Conservation (phyloP, 2,329 filamentous ascomycete species). For the Penicillium sp. region DNA sequence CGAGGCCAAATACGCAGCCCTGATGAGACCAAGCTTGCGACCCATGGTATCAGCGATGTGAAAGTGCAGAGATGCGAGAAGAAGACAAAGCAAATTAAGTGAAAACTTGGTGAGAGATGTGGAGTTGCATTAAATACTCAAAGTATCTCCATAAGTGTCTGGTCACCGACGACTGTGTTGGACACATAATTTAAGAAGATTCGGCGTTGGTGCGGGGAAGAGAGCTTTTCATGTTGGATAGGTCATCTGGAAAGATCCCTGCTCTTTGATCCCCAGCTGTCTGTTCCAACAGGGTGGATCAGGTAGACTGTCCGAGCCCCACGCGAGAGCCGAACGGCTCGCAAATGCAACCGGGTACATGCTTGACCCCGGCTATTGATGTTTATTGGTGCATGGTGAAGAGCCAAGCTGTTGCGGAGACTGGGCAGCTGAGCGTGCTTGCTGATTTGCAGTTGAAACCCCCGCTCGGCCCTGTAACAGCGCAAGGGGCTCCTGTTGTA, state of each 20-base stretch:
- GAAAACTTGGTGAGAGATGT: neutral
- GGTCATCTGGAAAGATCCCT: neutral
- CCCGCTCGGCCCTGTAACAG: neutral
- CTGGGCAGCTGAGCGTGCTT: neutral
- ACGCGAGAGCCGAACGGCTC: conserved; percentile 17
- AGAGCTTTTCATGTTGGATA: neutral
- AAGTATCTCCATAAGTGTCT: neutral
- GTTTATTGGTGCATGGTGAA: neutral
- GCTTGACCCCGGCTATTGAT: neutral
- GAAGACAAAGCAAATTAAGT: neutral
- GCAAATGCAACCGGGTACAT: neutral
- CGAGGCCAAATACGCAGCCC: conserved; percentile 37
- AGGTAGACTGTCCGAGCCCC: neutral
- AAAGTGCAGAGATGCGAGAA: neutral
- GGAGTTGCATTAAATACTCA: neutral
- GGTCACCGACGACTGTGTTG: neutral
- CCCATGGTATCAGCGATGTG: conserved; percentile 28
- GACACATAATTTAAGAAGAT: neutral
- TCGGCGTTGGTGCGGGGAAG: neutral
- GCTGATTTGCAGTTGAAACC: neutral
- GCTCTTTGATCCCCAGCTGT: neutral
- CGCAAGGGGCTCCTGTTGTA: neutral
- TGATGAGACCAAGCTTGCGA: conserved; percentile 34
- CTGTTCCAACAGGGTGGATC: neutral
- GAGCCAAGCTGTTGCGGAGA: neutral